Percentiles rank a stretch among this genome's conserved stretches.
These are phyloP conservation scores for Aspergillus awamori DNA, from an alignment of 2,329 filamentous ascomycete species.

Conservation along the genomic window DNA sequence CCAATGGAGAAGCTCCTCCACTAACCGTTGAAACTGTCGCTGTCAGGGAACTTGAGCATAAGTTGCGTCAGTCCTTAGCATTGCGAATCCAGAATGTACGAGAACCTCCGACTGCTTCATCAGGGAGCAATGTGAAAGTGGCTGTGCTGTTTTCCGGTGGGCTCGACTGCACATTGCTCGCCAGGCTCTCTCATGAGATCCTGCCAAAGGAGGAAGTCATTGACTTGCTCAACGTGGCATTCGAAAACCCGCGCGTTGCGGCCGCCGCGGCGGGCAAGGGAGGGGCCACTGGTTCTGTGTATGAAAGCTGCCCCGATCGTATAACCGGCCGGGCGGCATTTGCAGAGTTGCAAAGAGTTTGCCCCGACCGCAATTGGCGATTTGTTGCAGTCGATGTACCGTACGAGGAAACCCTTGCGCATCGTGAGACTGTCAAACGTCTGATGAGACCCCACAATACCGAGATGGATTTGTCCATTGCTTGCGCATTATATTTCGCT, in stretches of 20 bases:
- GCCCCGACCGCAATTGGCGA: slow-evolving; percentile 74
- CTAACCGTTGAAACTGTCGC: slow-evolving; percentile 50
- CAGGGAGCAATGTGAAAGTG: slow-evolving; percentile 48
- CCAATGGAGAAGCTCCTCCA: slow-evolving; percentile 31
- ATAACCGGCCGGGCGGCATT: slow-evolving; percentile 81
- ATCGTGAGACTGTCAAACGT: slow-evolving; percentile 69
- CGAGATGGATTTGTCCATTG: slow-evolving; percentile 98
- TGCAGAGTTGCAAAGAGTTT: slow-evolving; percentile 70
- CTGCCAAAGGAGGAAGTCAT: slow-evolving; percentile 70
- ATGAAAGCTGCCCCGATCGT: slow-evolving; percentile 86
- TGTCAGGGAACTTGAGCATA: slow-evolving; percentile 57
- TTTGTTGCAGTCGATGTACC: slow-evolving; percentile 81
- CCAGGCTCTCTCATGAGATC: slow-evolving; percentile 76
- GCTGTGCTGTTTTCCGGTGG: slow-evolving; percentile 93
- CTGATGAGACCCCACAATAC: slow-evolving; percentile 94
- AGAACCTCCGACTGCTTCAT: slow-evolving; percentile 48
- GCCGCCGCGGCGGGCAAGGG: slow-evolving; percentile 54
- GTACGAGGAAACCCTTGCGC: slow-evolving; percentile 70
- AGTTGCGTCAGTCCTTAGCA: slow-evolving; percentile 64
- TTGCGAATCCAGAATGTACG: slow-evolving; percentile 69
- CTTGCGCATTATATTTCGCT: slow-evolving; percentile 91
- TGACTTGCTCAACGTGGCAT: slow-evolving; percentile 93
- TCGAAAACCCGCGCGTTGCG: slow-evolving; percentile 83
- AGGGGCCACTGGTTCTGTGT: slow-evolving; percentile 47
- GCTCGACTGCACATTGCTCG: slow-evolving; percentile 87